Base-by-base conservation (phyloP, 805 yeast species). In the Candida pseudofarinosa region DNA sequence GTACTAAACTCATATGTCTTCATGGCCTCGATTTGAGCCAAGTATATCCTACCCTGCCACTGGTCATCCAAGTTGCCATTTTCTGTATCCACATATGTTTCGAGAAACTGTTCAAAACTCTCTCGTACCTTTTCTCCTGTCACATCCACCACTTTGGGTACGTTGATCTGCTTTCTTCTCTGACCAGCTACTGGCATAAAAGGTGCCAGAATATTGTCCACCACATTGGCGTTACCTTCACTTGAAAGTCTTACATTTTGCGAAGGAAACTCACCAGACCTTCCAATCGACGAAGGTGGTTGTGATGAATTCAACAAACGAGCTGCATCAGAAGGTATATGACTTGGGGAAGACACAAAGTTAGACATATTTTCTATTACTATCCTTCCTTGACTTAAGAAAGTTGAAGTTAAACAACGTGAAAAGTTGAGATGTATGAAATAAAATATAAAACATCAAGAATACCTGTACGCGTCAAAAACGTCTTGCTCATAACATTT, bases 61-160 rank as follows among this genome's bases (percentile, higher is more conserved):
- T 66, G 65, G 16, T 66, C 60, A 37, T 69, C 71, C n/a, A 19
- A 14, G 18, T 39, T 33, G 13, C 42, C 37, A 10, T 56, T 58
- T 51, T 59, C 63, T 10, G 50, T 50, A 36, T 77, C 77, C 3
- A 67, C 66, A 56, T 72, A 91, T 26, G 79, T 85, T 56, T 81
- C 85, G 43, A 91, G 65, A 56, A 91, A 91, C 50, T 76, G 79
- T 60, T 90, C 96, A 61, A 93, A 91, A 13, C 90, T 81, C 62
- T 88, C 96, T 35, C 91, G 79, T 14, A 93, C 97, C 53, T 88
- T 88, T 59, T 90, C 97, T 45, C 96, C 97, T 3, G 97, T 88
- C 37, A 81, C 80, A 67, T 93, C 99, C 19, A 79, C 79, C 19
- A 93, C 96, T 58, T 85, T 88, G 19, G 95, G 89, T 41, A 91